These are phyloP conservation scores for Isabelozyma pseudorhagii DNA, from an alignment of 805 yeast genomes.

Conservation along the genomic window DNA sequence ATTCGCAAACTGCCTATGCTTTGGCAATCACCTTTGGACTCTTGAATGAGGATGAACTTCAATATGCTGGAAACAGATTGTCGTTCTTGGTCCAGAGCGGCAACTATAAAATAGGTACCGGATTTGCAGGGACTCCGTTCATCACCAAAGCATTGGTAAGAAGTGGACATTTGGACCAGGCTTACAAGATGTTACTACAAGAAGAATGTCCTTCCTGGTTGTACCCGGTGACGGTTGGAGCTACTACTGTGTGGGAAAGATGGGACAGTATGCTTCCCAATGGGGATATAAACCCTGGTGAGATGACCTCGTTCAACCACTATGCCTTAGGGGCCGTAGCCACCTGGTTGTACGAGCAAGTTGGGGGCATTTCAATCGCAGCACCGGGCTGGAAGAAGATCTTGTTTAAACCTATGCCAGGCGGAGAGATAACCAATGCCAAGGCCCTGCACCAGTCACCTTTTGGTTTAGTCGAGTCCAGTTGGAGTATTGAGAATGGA, in stretches of 20 bases:
- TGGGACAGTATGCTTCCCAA: constrained; percentile 23
- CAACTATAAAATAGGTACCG: constrained; percentile 13
- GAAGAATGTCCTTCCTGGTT: constrained; percentile 20
- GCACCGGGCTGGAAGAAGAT: background rate
- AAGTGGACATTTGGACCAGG: constrained; percentile 13
- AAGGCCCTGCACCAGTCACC: constrained; percentile 6
- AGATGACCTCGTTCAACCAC: constrained; percentile 20
- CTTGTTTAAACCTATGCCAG: background rate
- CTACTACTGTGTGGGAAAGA: constrained; percentile 23
- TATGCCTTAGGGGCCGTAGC: background rate
- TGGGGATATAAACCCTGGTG: constrained; percentile 20
- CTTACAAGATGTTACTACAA: constrained; percentile 16
- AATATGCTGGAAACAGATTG: constrained; percentile 13
- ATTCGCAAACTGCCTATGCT: constrained; percentile 20
- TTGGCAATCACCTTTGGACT: constrained; percentile 14
- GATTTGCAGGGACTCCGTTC: constrained; percentile 23
- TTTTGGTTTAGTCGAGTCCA: constrained; percentile 7
- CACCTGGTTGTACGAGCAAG: background rate
- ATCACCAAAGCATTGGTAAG: constrained; percentile 15
- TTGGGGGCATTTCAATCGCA: background rate
- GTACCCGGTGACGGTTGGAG: constrained; percentile 23
- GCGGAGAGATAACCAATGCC: constrained; percentile 5
- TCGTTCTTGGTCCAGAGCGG: background rate
- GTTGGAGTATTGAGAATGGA: constrained; percentile 6
- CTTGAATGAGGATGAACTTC: constrained; percentile 5